phyloP scores from a whole-genome alignment of 805 yeast genomes.

The Cyberlindnera saturnus region DNA sequence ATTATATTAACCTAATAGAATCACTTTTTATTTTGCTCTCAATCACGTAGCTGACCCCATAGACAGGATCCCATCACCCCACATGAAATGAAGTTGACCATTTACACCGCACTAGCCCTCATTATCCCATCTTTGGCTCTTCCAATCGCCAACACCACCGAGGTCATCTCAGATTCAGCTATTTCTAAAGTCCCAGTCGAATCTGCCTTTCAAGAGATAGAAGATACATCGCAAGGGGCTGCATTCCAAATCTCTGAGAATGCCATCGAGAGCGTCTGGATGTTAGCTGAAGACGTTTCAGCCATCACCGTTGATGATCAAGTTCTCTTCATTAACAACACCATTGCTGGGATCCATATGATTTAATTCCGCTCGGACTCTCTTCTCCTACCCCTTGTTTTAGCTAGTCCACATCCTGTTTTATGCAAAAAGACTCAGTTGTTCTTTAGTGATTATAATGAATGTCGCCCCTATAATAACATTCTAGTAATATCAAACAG shows the following conservation, averaged over 20 bases:
- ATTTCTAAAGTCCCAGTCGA: neutral
- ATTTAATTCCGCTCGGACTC: neutral
- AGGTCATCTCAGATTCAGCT: neutral
- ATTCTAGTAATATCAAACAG: neutral
- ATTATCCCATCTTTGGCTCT: neutral
- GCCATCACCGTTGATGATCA: constrained; percentile 6
- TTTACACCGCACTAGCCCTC: neutral
- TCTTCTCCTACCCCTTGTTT: too few species aligned
- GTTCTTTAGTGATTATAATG: too few species aligned
- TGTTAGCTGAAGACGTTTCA: constrained; percentile 2
- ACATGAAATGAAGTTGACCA: neutral
- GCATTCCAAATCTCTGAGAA: constrained; percentile 5
- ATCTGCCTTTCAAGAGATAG: neutral
- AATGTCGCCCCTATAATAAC: neutral
- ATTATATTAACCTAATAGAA: too few species aligned
- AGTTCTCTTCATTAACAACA: constrained; percentile 7
- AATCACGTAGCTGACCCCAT: too few species aligned
- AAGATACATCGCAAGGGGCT: neutral
- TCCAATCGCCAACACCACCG: neutral
- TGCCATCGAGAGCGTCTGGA: constrained; percentile 2
- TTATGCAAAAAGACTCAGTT: too few species aligned
- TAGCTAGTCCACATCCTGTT: too few species aligned
- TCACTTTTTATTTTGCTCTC: too few species aligned
- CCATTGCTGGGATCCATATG: constrained; percentile 4
- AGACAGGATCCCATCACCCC: too few species aligned